phyloP scores from a whole-genome alignment of 306 rosid species.

The Inga laurina region DNA sequence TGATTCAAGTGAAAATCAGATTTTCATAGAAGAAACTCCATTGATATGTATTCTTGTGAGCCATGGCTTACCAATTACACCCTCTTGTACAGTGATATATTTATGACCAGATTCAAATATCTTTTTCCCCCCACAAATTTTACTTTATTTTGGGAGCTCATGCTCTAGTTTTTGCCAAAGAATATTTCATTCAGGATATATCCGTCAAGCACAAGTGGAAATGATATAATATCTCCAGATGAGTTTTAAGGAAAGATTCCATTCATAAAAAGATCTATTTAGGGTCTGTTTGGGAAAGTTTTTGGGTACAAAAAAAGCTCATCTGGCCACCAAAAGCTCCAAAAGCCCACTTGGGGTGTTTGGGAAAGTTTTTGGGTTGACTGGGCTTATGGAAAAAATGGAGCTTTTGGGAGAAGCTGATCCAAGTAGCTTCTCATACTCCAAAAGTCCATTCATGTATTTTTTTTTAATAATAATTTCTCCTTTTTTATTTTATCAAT shows the following conservation, averaged over 20 bases:
- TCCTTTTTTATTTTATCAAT: too few relatives aligned
- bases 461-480: too few relatives aligned
- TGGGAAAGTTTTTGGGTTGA: too few relatives aligned
- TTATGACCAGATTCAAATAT: conserved; percentile 18
- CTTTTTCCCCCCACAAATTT: neutral
- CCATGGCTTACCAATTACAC: conserved; percentile 29
- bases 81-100: conserved; percentile 46
- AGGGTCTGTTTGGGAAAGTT: too few relatives aligned
- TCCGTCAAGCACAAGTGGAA: neutral
- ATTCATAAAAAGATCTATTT: neutral
- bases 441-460: too few relatives aligned
- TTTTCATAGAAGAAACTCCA: conserved; percentile 15
- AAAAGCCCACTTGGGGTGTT: too few relatives aligned
- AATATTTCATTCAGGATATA: neutral
- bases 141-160: conserved; percentile 1
- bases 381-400: too few relatives aligned
- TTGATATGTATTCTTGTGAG: conserved; percentile 32
- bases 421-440: too few relatives aligned
- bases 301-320: too few relatives aligned
- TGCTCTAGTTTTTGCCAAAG: neutral
- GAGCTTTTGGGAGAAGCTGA: too few relatives aligned
- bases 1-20: conserved; percentile 15
- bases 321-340: too few relatives aligned
- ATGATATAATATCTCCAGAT: neutral
- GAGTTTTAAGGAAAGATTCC: neutral